Base-by-base conservation (phyloP, 306 rosid genomes). In the Dalbergia cultrata region DNA sequence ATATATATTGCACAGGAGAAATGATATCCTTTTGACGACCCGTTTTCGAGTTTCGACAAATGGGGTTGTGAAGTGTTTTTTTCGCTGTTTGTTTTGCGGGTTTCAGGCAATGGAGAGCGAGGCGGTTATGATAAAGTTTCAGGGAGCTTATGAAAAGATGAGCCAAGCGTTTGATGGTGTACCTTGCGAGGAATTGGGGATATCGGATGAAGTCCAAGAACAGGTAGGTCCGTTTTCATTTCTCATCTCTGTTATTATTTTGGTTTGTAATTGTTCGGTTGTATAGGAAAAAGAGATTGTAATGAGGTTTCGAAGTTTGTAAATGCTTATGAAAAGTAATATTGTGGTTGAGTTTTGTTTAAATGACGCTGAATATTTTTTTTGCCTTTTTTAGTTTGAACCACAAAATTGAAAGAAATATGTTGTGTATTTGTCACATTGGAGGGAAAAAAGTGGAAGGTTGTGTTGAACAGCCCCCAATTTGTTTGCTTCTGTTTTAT, bases 121-220 rank as follows among this genome's bases (percentile, higher is more conserved):
- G 81, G 83, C 83, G 3, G 83, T 90, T 83, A 95, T 89, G 94
- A 85, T 81, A 13, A 90, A 79, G 65, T 95, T 95, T 85, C 86
- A 81, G 75, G 66, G 18, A 8, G 93, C 80, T 18, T 89, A 92
- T 61, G 92, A 91, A n/a, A 90, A 82, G 62, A 74, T 91, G 21
- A 85, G 87, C 86, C 90, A 66, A 61, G 92, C 80, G 1, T 88
- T 92, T 72, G 88, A 78, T 66, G 83, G 35, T 34, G 79, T 90
- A 18, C 98, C 98, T 49, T 69, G 77, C 16, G 84, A 84, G 19
- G 90, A 86, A 79, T 81, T 95, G 80, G 97, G 90, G 63, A 77
- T 92, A 76, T 90, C 97, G 0, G 88, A 86, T 78, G 98, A 95
- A 89, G 81, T 91, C 52, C 80, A 81, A 83, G 97, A 95, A 81